These are phyloP conservation scores for Candida odintsovae DNA, from an alignment of 805 yeast species.

Conservation along the genomic window DNA sequence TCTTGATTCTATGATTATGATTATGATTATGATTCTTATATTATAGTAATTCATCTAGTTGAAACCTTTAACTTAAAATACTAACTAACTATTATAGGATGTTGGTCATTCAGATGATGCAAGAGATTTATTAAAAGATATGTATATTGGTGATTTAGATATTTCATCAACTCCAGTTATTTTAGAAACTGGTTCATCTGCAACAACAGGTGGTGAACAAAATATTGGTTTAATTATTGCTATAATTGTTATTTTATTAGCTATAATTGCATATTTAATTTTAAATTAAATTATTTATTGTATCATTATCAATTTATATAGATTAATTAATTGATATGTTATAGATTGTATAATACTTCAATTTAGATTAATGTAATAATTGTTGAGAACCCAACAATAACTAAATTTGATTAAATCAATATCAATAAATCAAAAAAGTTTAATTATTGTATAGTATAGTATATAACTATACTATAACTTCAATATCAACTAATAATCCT, in stretches of 20 bases:
- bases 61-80: too few species aligned
- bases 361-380: too few species aligned
- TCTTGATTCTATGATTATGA: too few species aligned
- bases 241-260: conserved; percentile 14
- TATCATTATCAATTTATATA: not conserved
- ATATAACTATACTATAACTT: not conserved
- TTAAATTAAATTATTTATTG: conserved; percentile 5
- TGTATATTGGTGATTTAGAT: conserved; percentile 76
- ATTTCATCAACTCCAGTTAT: conserved; percentile 41
- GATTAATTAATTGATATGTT: not conserved
- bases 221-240: conserved; percentile 21
- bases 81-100: conserved; percentile 51
- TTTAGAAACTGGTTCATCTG: conserved; percentile 13
- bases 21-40: too few species aligned
- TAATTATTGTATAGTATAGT: too few species aligned
- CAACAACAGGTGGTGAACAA: conserved; percentile 23
- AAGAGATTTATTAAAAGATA: conserved; percentile 59
- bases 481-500: too few species aligned
- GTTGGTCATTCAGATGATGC: conserved; percentile 99
- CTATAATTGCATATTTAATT: conserved; percentile 17
- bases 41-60: too few species aligned
- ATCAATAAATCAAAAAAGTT: too few species aligned
- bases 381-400: too few species aligned
- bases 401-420: too few species aligned
- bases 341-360: too few species aligned